phyloP scores from a whole-genome alignment of 2,329 filamentous ascomycete genomes.

The Nemania diffusa region DNA sequence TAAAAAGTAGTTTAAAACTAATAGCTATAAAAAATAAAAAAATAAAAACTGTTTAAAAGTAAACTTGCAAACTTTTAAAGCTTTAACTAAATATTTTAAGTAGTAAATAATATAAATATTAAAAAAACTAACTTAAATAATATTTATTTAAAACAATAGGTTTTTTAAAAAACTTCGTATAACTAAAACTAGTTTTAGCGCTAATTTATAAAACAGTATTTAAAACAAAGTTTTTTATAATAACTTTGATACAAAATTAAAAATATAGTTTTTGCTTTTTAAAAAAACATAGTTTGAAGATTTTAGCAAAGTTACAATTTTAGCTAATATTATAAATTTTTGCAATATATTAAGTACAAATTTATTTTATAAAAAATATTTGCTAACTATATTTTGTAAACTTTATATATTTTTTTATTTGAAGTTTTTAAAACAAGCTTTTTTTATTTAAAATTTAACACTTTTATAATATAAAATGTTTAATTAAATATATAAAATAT shows the following conservation, averaged over 20 bases:
- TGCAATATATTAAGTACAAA: not conserved
- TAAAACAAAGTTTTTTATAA: conserved; percentile 28
- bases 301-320: conserved; percentile 2
- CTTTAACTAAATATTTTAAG: conserved; percentile 20
- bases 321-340: not conserved
- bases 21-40: conserved; percentile 13
- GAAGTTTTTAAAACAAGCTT: conserved; percentile 6
- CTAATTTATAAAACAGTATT: conserved; percentile 23
- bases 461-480: not conserved
- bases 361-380: not conserved
- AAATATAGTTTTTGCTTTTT: conserved; percentile 1
- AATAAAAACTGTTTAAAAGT: conserved; percentile 20
- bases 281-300: conserved; percentile 21
- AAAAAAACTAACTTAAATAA: not conserved
- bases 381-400: not conserved
- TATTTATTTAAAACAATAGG: no score
- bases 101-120: conserved; percentile 14
- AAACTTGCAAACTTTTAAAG: conserved; percentile 12
- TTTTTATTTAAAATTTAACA: not conserved
- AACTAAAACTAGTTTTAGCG: conserved; percentile 24
- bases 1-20: conserved; percentile 22
- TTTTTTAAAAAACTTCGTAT: conserved; percentile 17
- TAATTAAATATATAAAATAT: conserved; percentile 3
- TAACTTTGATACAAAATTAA: no score
- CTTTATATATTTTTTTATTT: not conserved